phyloP scores from a whole-genome alignment of 441 rosid genomes.

The Arabidopsis hybrid region DNA sequence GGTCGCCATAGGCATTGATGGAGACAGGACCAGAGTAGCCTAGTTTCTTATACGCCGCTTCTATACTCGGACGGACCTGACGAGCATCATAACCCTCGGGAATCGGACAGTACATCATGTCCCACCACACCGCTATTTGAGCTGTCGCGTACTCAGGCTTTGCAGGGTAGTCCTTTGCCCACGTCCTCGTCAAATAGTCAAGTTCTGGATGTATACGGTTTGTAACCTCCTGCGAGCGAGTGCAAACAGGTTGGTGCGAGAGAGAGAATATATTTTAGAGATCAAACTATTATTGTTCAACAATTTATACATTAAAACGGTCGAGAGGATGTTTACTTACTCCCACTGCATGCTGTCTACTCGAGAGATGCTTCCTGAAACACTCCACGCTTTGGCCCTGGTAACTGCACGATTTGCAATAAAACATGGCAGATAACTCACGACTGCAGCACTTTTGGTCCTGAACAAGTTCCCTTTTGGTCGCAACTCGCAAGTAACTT shows the following conservation, averaged over 20 bases:
- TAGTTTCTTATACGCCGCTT: not conserved
- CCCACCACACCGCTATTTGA: not conserved
- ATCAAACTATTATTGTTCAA: too few species aligned
- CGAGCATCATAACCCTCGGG: not conserved
- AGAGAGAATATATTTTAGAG: too few species aligned
- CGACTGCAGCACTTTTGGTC: not conserved
- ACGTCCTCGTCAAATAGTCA: not conserved
- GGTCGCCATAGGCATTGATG: constrained; percentile 1
- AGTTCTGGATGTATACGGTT: not conserved
- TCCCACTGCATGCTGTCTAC: not conserved
- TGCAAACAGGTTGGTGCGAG: not conserved
- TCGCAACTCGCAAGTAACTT: too few species aligned
- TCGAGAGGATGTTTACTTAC: constrained; percentile 16
- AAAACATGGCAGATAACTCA: not conserved
- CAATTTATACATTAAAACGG: not conserved
- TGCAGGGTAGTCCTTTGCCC: not conserved
- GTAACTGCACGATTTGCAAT: constrained; percentile 16
- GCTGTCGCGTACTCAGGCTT: not conserved
- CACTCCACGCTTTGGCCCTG: not conserved
- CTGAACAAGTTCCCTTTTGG: too few species aligned
- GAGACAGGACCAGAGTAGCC: constrained; percentile 10
- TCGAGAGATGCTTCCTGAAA: constrained; percentile 19
- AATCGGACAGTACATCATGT: not conserved
- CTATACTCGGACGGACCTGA: not conserved
- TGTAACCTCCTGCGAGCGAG: not conserved